Evolutionary conservation across 352 stramenopile species (phyloP), one percentile per base, ranked within the genome.

Genomic region (Pythium diclinum): DNA sequence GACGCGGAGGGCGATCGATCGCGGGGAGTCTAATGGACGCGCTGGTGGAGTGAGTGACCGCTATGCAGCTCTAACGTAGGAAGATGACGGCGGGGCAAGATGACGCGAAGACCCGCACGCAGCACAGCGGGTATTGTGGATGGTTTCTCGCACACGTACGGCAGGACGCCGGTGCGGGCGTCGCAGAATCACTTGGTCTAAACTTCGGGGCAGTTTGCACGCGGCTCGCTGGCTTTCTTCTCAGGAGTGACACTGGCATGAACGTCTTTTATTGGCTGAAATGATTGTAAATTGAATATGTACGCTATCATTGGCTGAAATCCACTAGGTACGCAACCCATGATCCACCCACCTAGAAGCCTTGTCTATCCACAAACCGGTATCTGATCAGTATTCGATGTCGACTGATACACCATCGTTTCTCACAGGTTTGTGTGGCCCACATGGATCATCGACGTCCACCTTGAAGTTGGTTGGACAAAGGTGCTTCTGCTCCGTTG

Each of bases 161-260:
- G 3, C 17, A 16, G 11, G 14, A 21, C 8, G 13, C 6, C 14
- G 16, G 17, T 5, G n/a, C 17, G 38, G 38, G 16, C 38, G 38
- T 47, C 38, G 38, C 38, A 47, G 38, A 47, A n/a, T 47, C 38
- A 47, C 38, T 21, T n/a, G 38, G 38, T 47, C 38, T 47, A 47
- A 47, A 47, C 38, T n/a, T 19, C 38, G 8, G 38, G 38, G 8
- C 17, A 47, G 38, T 47, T n/a, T n/a, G n/a, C 14, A 16, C 8
- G 38, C 3, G 38, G 6, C 36, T 47, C 17, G 38, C 38, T 47
- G 38, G 38, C 38, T 47, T 47, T 47, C 38, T 47, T 47, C 38
- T 47, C 38, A 21, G 21, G 13, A 47, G 38, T 47, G 38, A 47
- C 38, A 47, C 38, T 21, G 38, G 14, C 17, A 21, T 47, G 38